phyloP scores from a whole-genome alignment of 2,329 filamentous ascomycete species.

The Cladosporium sp. region DNA sequence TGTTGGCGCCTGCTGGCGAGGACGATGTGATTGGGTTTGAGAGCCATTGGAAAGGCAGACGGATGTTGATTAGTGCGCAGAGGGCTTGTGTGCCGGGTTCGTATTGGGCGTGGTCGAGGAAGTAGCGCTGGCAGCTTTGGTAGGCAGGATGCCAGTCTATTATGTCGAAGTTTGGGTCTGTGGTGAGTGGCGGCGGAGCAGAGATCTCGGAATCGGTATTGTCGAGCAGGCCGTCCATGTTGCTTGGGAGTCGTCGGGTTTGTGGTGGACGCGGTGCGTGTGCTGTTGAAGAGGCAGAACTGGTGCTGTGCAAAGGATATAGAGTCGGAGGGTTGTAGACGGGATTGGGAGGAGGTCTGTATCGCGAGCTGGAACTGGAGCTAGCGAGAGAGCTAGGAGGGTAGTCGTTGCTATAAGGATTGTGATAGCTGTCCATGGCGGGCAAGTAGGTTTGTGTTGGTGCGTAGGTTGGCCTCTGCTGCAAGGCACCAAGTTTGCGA shows the following conservation, averaged over 20 bases:
- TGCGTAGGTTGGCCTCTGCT: constrained; percentile 5
- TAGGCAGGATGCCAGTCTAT: constrained; percentile 93
- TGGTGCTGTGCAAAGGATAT: background rate
- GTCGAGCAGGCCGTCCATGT: constrained; percentile 20
- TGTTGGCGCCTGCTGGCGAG: constrained; percentile 23
- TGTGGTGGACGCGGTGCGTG: background rate
- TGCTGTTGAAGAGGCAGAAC: constrained; percentile 1
- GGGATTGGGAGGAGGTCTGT: constrained; percentile 2
- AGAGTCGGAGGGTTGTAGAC: background rate
- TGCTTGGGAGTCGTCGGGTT: constrained; percentile 4
- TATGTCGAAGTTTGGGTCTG: constrained; percentile 67
- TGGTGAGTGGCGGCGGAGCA: constrained; percentile 35
- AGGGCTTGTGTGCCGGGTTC: constrained; percentile 80
- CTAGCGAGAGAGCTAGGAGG: background rate
- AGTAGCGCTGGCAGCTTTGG: constrained; percentile 86
- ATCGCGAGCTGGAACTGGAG: background rate
- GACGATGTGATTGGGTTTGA: constrained; percentile 51
- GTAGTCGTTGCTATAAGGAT: constrained; percentile 1
- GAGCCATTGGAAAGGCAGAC: constrained; percentile 78
- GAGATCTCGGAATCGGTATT: background rate
- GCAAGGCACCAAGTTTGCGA: constrained; percentile 6
- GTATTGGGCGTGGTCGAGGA: constrained; percentile 88
- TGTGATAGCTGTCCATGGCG: constrained; percentile 7
- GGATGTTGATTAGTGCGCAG: constrained; percentile 88
- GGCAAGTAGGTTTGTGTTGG: background rate